Base-by-base conservation (phyloP, 1,284 basidiomycete genomes). In the Cutaneotrichosporon daszewskae region DNA sequence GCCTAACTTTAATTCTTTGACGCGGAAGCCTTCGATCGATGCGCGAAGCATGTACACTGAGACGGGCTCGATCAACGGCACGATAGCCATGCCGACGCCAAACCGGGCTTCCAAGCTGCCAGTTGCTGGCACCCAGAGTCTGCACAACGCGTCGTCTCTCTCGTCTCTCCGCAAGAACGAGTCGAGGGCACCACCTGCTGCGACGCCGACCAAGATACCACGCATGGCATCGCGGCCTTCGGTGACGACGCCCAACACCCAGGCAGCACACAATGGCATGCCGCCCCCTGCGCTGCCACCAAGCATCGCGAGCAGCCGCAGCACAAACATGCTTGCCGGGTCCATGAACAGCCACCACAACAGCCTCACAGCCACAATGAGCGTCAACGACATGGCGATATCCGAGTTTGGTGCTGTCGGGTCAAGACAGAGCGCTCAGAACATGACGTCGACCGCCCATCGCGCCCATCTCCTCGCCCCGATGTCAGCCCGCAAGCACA, bases 151-250 rank as follows among this genome's bases (percentile, higher is more conserved):
- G 4, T 35, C 55, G 22, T 59, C 61, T 5, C 45, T 42, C 4
- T 42, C 54, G 1, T 60, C 63, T 2, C 33, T 64, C 17, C 54
- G 57, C 36, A 47, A 54, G 18, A 46, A 16, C 14, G 54, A 56
- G 14, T 45, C 41, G 19, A 43, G 58, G 17, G 51, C 48, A 22
- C 49, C 59, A 3, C 60, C 65, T 2, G 61, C 62, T 11, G 62
- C 62, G 4, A 76, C 75, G 0, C 89, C 91, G 1, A 96, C 91
- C 18, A 92, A 91, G 74, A 96, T 95, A 57, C 91, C 91, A 38
- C 84, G 90, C 31, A 90, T 94, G 47, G 83, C 87, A 17, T 86
- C 82, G 51, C 77, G 60, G 6, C 50, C 57, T 14, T 57, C 49
- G 20, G 44, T 52, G 3, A 37, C 39, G 12, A 52, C 50, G 2